A percentile compares a stretch with the other conserved stretches of the same genome.
Conservation (phyloP, 495 filamentous ascomycete genomes). For the Daldinia concentrica region DNA sequence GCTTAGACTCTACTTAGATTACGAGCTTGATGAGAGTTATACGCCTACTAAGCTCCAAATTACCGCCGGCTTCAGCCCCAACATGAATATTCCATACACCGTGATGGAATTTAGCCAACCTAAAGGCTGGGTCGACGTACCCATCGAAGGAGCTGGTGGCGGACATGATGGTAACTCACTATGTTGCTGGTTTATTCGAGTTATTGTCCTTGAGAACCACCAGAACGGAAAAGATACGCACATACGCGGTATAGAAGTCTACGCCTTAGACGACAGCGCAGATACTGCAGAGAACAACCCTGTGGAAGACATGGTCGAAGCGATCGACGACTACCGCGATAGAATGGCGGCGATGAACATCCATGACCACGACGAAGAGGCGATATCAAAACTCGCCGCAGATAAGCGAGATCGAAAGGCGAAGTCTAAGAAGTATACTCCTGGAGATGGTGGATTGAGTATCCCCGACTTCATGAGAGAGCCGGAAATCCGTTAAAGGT, state of each 20-base stretch:
- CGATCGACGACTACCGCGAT: conserved; percentile 40
- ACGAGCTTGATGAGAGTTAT: conserved; percentile 90
- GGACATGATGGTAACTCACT: conserved; percentile 73
- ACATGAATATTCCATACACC: conserved; percentile 85
- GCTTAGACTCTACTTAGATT: conserved; percentile 89
- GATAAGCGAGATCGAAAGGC: conserved; percentile 32
- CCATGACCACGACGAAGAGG: conserved; percentile 48
- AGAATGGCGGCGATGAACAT: conserved; percentile 33
- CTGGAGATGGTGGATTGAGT: conserved; percentile 47
- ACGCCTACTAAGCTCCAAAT: conserved; percentile 94
- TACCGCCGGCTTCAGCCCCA: conserved; percentile 83
- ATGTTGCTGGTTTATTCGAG: conserved; percentile 84
- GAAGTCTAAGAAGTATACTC: conserved; percentile 39
- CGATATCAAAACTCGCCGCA: conserved; percentile 18
- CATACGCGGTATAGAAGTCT: conserved; percentile 92
- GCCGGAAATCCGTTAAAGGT: conserved; percentile 54
- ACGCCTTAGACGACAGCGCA: conserved; percentile 70
- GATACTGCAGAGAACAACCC: conserved; percentile 44
- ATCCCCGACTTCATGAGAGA: conserved; percentile 57
- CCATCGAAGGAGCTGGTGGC: conserved; percentile 74
- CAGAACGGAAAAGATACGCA: conserved; percentile 99
- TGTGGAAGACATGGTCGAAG: conserved; percentile 44
- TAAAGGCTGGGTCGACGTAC: conserved; percentile 88
- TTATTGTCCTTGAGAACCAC: conserved; percentile 91
- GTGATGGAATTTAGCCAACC: conserved; percentile 81